Percentiles rank a stretch among this genome's conserved stretches.
These are phyloP conservation scores for Kockovaella imperatae DNA, from an alignment of 768 basidiomycete species.

Conservation along the genomic window DNA sequence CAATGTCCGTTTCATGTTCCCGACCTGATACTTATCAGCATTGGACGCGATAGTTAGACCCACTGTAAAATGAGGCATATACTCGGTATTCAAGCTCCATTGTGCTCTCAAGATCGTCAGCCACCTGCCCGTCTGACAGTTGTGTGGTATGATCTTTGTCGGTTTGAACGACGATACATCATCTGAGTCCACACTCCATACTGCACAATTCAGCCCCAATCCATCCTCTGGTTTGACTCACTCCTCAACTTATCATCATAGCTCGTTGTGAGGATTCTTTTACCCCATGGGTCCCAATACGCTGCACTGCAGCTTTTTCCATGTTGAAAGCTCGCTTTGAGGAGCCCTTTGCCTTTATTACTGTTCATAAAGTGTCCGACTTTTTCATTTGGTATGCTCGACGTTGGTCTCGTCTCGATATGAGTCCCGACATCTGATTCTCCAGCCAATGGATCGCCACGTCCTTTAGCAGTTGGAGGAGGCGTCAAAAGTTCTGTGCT, in stretches of 20 bases:
- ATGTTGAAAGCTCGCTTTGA: conserved; percentile 34
- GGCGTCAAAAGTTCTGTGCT: conserved; percentile 1
- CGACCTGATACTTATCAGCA: conserved; percentile 22
- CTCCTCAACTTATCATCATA: conserved; percentile 48
- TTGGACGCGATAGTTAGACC: background rate
- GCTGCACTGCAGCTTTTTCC: conserved; percentile 43
- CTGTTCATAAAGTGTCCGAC: conserved; percentile 14
- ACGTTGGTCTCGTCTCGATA: conserved; percentile 15
- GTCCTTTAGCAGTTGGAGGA: conserved; percentile 1
- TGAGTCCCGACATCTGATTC: conserved; percentile 3
- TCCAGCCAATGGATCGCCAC: background rate
- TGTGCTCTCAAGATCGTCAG: conserved; percentile 48
- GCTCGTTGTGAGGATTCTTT: conserved; percentile 43
- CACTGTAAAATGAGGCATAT: conserved; percentile 42
- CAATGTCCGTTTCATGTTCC: conserved; percentile 46
- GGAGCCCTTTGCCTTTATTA: conserved; percentile 23
- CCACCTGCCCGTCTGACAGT: conserved; percentile 48
- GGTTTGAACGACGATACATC: conserved; percentile 25
- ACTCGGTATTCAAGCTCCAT: conserved; percentile 44
- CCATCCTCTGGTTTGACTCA: conserved; percentile 13
- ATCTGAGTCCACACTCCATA: conserved; percentile 35
- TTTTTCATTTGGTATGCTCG: conserved; percentile 13
- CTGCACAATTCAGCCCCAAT: background rate
- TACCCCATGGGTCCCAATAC: conserved; percentile 48
- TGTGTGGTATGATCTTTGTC: conserved; percentile 35